Evolutionary conservation across 78 protist genomes (phyloP).

Genomic region (Dictyostelium brefeldianum): DNA sequence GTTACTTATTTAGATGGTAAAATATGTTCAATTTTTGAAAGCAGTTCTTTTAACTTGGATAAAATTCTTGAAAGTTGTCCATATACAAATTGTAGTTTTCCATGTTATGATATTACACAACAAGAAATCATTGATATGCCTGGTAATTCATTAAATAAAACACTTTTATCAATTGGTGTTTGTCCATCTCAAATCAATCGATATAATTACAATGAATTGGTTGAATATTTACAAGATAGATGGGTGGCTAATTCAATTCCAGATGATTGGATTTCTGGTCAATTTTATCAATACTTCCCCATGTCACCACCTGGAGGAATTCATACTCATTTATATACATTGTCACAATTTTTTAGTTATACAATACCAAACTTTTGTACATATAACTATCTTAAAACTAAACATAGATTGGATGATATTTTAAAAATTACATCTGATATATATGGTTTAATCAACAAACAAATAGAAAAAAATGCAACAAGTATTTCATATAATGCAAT

Average conservation of each 20-base stretch:
- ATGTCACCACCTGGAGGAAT: too few species aligned
- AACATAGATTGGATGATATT: not conserved
- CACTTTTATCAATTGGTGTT: not conserved
- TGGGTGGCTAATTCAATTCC: not conserved
- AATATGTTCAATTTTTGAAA: too few species aligned
- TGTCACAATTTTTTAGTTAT: too few species aligned
- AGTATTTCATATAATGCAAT: too few species aligned
- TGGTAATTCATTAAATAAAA: not conserved
- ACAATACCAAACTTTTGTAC: not conserved
- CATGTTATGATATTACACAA: too few species aligned
- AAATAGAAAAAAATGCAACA: not conserved
- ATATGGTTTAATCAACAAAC: not conserved
- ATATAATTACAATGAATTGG: not conserved
- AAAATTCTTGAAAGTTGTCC: too few species aligned
- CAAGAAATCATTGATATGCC: too few species aligned
- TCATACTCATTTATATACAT: too few species aligned
- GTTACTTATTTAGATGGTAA: too few species aligned
- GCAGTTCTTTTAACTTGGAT: too few species aligned
- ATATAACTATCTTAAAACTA: not conserved
- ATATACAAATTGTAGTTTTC: too few species aligned
- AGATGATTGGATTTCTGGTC: not conserved
- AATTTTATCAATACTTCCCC: not conserved
- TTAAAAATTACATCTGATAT: not conserved
- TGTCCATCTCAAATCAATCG: not conserved
- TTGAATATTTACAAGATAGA: not conserved